Evolutionary conservation across 2,329 filamentous ascomycete species (phyloP).

Genomic region (Ceratocystiopsis brevicomis): DNA sequence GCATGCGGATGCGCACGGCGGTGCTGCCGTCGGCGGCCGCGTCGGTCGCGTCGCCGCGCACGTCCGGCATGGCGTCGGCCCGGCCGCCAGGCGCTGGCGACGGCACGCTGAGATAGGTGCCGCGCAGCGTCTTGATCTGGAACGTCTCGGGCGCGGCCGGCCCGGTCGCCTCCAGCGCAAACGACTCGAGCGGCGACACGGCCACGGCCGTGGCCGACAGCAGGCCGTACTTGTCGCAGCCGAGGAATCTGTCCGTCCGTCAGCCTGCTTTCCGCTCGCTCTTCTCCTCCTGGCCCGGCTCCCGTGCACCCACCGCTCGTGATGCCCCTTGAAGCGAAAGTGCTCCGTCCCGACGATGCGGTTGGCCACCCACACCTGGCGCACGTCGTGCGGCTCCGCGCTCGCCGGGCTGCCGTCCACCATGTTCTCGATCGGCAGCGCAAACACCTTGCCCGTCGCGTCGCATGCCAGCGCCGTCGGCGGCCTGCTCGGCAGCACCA

Average conservation of each 20-base stretch:
- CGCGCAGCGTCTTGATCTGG: conserved; percentile 52
- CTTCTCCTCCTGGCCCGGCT: too few relatives aligned
- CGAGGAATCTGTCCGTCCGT: conserved; percentile 35
- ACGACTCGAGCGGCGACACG: conserved; percentile 68
- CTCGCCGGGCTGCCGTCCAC: conserved; percentile 12
- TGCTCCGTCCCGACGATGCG: conserved; percentile 63
- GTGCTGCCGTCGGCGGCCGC: conserved; percentile 42
- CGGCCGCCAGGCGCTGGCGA: conserved; percentile 20
- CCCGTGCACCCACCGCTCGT: conserved; percentile 39
- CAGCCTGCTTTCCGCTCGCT: too few relatives aligned
- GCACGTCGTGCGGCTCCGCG: conserved; percentile 54
- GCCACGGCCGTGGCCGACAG: conserved; percentile 63
- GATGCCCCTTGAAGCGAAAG: conserved; percentile 74
- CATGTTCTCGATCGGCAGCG: conserved; percentile 67
- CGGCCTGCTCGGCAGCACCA: conserved; percentile 60
- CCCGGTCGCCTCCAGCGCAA: conserved; percentile 29
- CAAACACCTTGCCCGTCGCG: conserved; percentile 69
- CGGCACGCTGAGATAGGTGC: conserved; percentile 49
- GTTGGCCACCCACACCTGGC: conserved; percentile 89
- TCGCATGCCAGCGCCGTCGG: conserved; percentile 69
- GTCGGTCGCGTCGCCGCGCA: conserved; percentile 56
- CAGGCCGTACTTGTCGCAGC: conserved; percentile 67
- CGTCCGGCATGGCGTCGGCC: conserved; percentile 33
- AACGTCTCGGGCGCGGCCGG: conserved; percentile 39
- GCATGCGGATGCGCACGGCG: conserved; percentile 72